Percentiles rank a stretch among this genome's conserved stretches.
These are phyloP conservation scores for Arxiozyma heterogenica DNA, from an alignment of 1,139 yeast genomes.

Conservation along the genomic window DNA sequence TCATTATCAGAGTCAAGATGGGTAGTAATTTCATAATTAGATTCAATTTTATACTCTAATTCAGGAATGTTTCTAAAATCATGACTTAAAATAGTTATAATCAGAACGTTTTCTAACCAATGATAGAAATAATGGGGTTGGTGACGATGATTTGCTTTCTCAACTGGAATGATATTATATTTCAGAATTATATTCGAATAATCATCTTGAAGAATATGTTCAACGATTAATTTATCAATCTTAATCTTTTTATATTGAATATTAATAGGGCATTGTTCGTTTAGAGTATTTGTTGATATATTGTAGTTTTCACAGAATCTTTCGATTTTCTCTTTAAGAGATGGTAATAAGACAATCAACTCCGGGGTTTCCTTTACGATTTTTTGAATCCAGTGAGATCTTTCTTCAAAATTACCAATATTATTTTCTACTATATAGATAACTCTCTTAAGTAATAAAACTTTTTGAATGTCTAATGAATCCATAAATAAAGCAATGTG, in stretches of 20 bases:
- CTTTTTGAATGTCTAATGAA: not conserved
- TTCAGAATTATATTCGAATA: not conserved
- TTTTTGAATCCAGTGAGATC: slow-evolving; percentile 5
- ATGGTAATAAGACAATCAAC: not conserved
- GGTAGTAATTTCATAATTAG: not conserved
- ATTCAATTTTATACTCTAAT: slow-evolving; percentile 15
- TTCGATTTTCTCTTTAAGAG: not conserved
- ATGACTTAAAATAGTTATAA: slow-evolving; percentile 14
- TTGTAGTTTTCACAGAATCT: not conserved
- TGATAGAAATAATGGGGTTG: slow-evolving; percentile 7
- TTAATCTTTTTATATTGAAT: not conserved
- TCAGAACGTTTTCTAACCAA: slow-evolving; percentile 14
- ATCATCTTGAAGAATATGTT: not conserved
- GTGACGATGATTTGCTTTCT: not conserved
- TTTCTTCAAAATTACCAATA: slow-evolving; percentile 6
- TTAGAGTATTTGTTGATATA: not conserved
- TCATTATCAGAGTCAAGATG: not conserved
- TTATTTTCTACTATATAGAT: slow-evolving; percentile 9
- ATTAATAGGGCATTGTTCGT: not conserved
- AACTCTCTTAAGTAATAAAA: slow-evolving; percentile 12
- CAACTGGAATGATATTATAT: not conserved
- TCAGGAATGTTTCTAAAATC: slow-evolving; percentile 20
- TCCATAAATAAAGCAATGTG: not conserved
- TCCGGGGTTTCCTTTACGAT: not conserved
- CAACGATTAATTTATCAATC: not conserved